Evolutionary conservation across 768 basidiomycete genomes (phyloP).

Genomic region (Boletales sp.): DNA sequence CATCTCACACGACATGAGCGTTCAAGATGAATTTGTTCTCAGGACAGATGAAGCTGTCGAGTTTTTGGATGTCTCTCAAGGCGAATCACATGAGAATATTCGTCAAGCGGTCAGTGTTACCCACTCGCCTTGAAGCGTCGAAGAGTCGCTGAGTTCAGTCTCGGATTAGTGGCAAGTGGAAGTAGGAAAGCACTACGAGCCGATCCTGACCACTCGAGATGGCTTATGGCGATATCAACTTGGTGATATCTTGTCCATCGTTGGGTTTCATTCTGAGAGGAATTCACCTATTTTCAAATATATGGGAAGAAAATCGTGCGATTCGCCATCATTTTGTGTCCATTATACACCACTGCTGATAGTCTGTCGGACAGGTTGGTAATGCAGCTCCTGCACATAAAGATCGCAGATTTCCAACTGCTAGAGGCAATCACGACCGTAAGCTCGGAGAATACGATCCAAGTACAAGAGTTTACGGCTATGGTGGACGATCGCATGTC

Average conservation of each 20-base stretch:
- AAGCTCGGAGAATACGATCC: not conserved
- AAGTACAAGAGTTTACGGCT: conserved; percentile 11
- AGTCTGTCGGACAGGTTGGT: not conserved
- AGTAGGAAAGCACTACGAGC: conserved; percentile 14
- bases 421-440: not conserved
- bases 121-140: not conserved
- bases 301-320: conserved; percentile 17
- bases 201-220: conserved; percentile 17
- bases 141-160: not conserved
- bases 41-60: conserved; percentile 4
- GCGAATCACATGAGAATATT: conserved; percentile 11
- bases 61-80: conserved; percentile 15
- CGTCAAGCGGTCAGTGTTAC: conserved; percentile 11
- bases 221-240: conserved; percentile 22
- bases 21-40: conserved; percentile 10
- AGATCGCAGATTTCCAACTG: conserved; percentile 11
- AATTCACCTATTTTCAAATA: conserved; percentile 10
- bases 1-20: not conserved
- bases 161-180: conserved; percentile 13
- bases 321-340: not conserved
- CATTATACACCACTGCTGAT: not conserved
- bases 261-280: not conserved
- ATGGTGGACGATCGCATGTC: conserved; percentile 12
- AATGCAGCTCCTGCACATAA: conserved; percentile 2
- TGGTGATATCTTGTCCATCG: conserved; percentile 11